phyloP scores from a whole-genome alignment of 2,329 filamentous ascomycete species.

The Fusarium multiceps region DNA sequence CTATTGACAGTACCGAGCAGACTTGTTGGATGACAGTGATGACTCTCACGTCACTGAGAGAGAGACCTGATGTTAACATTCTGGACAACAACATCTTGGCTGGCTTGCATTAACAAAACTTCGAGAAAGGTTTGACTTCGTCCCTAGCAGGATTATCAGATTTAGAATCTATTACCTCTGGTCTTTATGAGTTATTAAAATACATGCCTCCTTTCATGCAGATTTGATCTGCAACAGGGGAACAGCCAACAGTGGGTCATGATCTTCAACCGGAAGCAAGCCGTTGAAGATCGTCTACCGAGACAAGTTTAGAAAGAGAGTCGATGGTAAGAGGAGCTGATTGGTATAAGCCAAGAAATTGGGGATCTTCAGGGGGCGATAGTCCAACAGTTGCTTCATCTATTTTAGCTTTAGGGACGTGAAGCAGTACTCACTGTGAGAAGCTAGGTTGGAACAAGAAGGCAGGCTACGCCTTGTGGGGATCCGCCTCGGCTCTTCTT shows the following conservation, averaged over 20 bases:
- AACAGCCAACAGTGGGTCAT: neutral
- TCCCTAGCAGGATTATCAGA: neutral
- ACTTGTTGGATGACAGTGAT: constrained; percentile 20
- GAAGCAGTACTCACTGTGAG: neutral
- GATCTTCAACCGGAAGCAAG: neutral
- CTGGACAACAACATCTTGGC: neutral
- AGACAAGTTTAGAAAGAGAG: neutral
- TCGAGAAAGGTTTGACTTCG: accelerated
- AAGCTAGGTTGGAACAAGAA: neutral
- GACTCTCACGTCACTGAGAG: neutral
- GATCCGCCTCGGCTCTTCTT: neutral
- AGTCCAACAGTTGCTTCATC: neutral
- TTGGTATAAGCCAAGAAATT: neutral
- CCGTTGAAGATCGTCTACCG: neutral
- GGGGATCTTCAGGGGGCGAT: neutral
- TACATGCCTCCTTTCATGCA: neutral
- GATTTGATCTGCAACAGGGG: constrained; percentile 7
- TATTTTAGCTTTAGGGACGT: neutral
- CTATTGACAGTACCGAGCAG: neutral
- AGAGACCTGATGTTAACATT: neutral
- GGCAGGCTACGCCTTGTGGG: neutral
- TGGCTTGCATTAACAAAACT: accelerated
- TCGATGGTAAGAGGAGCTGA: neutral
- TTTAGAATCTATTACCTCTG: accelerated
- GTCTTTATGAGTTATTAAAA: neutral